Evolutionary conservation across 75 land plant genomes (phyloP).

Genomic region (Pinus tabuliformis): DNA sequence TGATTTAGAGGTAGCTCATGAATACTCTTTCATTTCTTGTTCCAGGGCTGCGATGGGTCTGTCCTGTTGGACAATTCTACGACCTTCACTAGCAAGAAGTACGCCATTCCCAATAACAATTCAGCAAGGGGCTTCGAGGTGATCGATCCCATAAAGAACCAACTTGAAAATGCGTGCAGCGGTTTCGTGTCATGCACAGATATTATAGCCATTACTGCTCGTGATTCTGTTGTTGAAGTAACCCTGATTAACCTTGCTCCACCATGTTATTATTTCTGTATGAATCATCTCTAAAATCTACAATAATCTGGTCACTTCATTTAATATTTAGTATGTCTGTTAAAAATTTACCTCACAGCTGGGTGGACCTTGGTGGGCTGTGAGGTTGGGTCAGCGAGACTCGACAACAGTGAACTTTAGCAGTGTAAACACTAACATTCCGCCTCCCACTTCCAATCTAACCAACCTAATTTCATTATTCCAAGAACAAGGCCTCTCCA

Average conservation of each 20-base stretch:
- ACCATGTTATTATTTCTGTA: too few species aligned
- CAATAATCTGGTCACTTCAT: too few species aligned
- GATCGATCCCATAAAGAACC: constrained; percentile 34
- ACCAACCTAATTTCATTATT: constrained; percentile 13
- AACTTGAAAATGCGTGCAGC: constrained; percentile 39
- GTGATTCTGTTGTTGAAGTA: constrained; percentile 24
- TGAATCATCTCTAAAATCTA: too few species aligned
- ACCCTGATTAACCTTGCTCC: too few species aligned
- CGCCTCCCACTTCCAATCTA: constrained; percentile 18
- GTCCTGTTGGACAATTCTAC: constrained; percentile 53
- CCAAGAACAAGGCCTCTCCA: constrained; percentile 25
- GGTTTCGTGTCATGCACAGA: constrained; percentile 66
- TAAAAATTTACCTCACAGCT: too few species aligned
- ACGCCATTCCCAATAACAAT: constrained; percentile 34
- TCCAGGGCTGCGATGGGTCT: constrained; percentile 76
- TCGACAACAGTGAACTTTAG: constrained; percentile 28
- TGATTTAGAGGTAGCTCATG: too few species aligned
- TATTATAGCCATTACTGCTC: constrained; percentile 38
- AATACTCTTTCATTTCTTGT: too few species aligned
- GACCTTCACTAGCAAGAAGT: constrained; percentile 33
- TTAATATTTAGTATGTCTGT: too few species aligned
- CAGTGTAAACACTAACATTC: constrained; percentile 35
- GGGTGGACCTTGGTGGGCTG: constrained; percentile 41
- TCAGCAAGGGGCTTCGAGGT: constrained; percentile 39
- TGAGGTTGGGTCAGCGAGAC: constrained; percentile 43